phyloP scores from a whole-genome alignment of 2,329 filamentous ascomycete genomes.

The Fusarium sp. region DNA sequence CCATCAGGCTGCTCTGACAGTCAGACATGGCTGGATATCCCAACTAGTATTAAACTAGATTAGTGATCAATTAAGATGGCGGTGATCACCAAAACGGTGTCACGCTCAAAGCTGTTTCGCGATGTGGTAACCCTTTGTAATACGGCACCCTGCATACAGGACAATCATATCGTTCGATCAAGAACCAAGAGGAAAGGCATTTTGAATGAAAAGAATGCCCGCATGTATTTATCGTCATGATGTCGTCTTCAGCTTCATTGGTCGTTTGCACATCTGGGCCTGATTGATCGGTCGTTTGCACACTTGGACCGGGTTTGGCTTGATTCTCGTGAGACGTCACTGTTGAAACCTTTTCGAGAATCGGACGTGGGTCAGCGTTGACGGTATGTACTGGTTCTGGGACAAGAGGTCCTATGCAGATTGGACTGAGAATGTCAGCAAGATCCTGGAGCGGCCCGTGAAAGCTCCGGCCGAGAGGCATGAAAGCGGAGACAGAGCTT shows the following conservation, averaged over 20 bases:
- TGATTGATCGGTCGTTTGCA: neutral
- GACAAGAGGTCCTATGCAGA: constrained; percentile 47
- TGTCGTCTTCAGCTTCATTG: constrained; percentile 36
- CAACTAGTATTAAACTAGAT: neutral
- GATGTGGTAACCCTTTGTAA: constrained; percentile 33
- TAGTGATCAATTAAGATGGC: constrained; percentile 8
- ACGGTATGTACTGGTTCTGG: constrained; percentile 38
- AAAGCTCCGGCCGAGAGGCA: constrained; percentile 3
- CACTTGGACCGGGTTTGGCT: neutral
- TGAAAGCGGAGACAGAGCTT: constrained; percentile 9
- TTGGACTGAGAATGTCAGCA: constrained; percentile 39
- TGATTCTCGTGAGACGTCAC: constrained; percentile 8
- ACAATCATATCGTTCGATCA: constrained; percentile 49
- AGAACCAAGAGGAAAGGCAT: constrained; percentile 53
- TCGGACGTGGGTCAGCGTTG: constrained; percentile 20
- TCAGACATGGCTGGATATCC: neutral
- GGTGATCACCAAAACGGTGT: constrained; percentile 33
- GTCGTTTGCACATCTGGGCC: neutral
- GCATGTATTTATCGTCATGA: constrained; percentile 50
- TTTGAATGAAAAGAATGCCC: constrained; percentile 52
- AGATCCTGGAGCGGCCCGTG: constrained; percentile 1
- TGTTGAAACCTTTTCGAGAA: constrained; percentile 27
- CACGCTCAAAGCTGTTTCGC: constrained; percentile 24
- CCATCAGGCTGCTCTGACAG: neutral
- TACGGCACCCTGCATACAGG: constrained; percentile 52